Conservation (phyloP, 108 stramenopile genomes). For the Cyclotella cryptica region DNA sequence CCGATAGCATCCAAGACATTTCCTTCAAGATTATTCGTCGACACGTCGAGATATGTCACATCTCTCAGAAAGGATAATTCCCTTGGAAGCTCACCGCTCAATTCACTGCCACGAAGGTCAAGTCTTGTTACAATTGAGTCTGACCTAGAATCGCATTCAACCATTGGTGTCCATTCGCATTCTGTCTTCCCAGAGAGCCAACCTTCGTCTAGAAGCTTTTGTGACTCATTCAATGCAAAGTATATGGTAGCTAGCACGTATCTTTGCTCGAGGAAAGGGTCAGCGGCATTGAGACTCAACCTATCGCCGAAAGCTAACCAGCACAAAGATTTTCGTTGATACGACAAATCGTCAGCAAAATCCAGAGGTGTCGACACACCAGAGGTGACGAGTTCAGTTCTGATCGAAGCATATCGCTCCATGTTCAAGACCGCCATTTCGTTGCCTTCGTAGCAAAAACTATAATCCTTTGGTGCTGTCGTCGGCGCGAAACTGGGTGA, state of each 20-base stretch:
- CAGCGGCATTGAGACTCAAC: slow-evolving; percentile 22
- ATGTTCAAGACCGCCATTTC: slow-evolving; percentile 15
- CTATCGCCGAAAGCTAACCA: slow-evolving; percentile 49
- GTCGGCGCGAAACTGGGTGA: slow-evolving; percentile 28
- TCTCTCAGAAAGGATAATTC: slow-evolving; percentile 25
- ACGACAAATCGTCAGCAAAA: slow-evolving; percentile 32
- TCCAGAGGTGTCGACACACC: slow-evolving; percentile 29
- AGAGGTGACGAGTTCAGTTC: slow-evolving; percentile 36
- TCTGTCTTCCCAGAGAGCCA: slow-evolving; percentile 46
- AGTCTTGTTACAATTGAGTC: slow-evolving; percentile 26
- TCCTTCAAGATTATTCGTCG: slow-evolving; percentile 26
- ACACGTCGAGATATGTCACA: slow-evolving; percentile 28
- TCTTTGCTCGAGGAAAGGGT: slow-evolving; percentile 42
- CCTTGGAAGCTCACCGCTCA: slow-evolving; percentile 38
- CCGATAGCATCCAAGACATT: slow-evolving; percentile 14
- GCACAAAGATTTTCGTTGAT: slow-evolving; percentile 51
- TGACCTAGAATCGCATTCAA: slow-evolving; percentile 46
- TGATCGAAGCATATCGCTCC: slow-evolving; percentile 25
- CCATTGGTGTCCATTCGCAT: slow-evolving; percentile 38
- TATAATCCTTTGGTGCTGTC: slow-evolving; percentile 31
- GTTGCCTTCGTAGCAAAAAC: slow-evolving; percentile 25
- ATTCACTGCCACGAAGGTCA: slow-evolving; percentile 16
- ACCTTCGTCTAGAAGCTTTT: slow-evolving; percentile 16
- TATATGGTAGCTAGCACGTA: slow-evolving; percentile 40
- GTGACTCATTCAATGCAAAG: slow-evolving; percentile 40